A percentile compares a stretch with the other conserved stretches of the same genome.
phyloP scores from a whole-genome alignment of 345 rosid species.

The Populus pruinosa region DNA sequence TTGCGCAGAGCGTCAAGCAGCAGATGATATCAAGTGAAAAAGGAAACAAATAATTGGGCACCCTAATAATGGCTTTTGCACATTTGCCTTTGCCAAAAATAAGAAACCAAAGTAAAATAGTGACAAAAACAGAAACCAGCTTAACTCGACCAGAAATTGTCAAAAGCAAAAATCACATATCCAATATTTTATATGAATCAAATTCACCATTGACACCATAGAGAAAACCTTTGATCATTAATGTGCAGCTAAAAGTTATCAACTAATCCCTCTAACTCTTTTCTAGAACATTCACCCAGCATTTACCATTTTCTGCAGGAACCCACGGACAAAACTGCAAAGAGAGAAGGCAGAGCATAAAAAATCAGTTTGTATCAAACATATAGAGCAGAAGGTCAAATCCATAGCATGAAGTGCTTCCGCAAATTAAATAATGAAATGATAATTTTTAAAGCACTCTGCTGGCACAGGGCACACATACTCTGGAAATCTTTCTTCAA shows the following conservation, averaged over 20 bases:
- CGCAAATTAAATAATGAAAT: background rate
- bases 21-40: background rate
- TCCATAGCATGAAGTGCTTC: too few relatives aligned
- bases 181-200: background rate
- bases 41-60: background rate
- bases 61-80: background rate
- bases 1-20: background rate
- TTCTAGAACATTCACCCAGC: background rate
- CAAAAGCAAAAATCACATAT: background rate
- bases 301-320: slow-evolving; percentile 72
- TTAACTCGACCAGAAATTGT: background rate
- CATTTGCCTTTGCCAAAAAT: background rate
- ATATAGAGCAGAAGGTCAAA: background rate
- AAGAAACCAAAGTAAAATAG: background rate
- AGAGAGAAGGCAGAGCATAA: background rate
- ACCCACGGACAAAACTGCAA: slow-evolving; percentile 63
- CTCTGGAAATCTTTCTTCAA: slow-evolving; percentile 60
- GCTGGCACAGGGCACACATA: slow-evolving; percentile 30
- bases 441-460: background rate
- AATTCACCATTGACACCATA: background rate
- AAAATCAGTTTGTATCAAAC: background rate
- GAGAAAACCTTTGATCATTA: background rate
- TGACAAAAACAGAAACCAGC: background rate
- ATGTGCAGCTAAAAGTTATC: background rate
- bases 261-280: background rate